phyloP scores from a whole-genome alignment of 805 yeast genomes.

The Wickerhamiella sorbophila region DNA sequence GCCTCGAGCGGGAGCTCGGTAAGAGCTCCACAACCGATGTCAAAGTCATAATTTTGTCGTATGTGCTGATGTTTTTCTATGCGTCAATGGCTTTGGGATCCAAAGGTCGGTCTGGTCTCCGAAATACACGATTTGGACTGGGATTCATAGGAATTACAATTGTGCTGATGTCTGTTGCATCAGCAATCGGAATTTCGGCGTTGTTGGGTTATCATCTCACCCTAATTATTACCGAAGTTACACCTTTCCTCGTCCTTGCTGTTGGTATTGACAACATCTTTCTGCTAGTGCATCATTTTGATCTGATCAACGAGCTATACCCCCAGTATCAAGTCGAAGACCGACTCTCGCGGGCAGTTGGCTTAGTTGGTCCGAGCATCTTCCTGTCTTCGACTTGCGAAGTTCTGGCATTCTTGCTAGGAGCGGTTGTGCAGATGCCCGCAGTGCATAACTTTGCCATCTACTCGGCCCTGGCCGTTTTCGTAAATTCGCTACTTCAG shows the following conservation, averaged over 20 bases:
- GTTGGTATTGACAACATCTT: slow-evolving; percentile 95
- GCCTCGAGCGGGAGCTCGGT: slow-evolving; percentile 72
- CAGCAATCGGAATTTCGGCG: slow-evolving; percentile 75
- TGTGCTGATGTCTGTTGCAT: slow-evolving; percentile 63
- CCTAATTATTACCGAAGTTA: slow-evolving; percentile 87
- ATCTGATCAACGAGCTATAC: slow-evolving; percentile 34
- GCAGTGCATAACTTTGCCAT: slow-evolving; percentile 89
- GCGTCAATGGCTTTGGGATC: slow-evolving; percentile 73
- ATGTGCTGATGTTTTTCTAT: slow-evolving; percentile 73
- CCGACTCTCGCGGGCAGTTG: slow-evolving; percentile 49
- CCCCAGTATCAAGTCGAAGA: slow-evolving; percentile 39
- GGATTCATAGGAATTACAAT: slow-evolving; percentile 77
- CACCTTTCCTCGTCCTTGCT: slow-evolving; percentile 83
- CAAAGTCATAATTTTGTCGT: slow-evolving; percentile 55
- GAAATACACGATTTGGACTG: slow-evolving; percentile 49
- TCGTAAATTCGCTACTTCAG: slow-evolving; percentile 63
- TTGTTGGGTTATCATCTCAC: slow-evolving; percentile 72
- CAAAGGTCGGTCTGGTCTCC: slow-evolving; percentile 26
- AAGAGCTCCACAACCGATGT: slow-evolving; percentile 70
- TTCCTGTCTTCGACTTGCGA: slow-evolving; percentile 65
- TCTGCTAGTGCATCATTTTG: slow-evolving; percentile 66
- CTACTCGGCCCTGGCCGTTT: slow-evolving; percentile 76
- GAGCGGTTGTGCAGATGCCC: slow-evolving; percentile 80
- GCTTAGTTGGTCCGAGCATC: slow-evolving; percentile 77
- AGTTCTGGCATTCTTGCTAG: slow-evolving; percentile 62